Base-by-base conservation (phyloP, 805 yeast species). In the Lachancea sp. region DNA sequence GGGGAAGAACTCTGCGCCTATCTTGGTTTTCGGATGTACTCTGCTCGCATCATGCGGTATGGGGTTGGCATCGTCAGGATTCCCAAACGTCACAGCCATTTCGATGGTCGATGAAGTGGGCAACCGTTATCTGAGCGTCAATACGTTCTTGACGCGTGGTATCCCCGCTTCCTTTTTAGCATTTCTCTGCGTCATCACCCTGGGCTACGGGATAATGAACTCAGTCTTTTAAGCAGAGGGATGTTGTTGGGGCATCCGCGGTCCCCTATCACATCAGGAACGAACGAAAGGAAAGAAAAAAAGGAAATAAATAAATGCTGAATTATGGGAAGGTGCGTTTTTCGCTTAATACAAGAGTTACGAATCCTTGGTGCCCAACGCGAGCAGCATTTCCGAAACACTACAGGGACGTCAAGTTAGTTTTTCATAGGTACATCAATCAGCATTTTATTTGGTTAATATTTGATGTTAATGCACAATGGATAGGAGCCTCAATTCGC, bases 81-180 rank as follows among this genome's bases (percentile, higher is more conserved):
- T 93, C 74, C 99, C 99, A n/a, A 91, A 93, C 59, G 96, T 93
- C 31, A 90, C 98, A 0, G 99, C 98, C 0, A 87, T 93, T 49
- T 87, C 97, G 50, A 82, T 87, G 83, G 78, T 90, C 2, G 96
- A 91, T 61, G 93, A 85, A 50, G 76, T 88, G 40, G 97, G 97
- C n/a, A 78, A 80, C 41, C 86, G 95, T 22, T 91, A 90, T 59
- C 69, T 91, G 54, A 80, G 82, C 9, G 96, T 89, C 30, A 70
- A 75, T 22, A 83, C 85, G 3, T 93, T 91, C 60, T 85, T 91
- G 44, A 82, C 85, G 4, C 77, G 95, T 53, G 99, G 99, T 65
- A 87, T 90, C 5, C 96, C 96, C 2, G 77, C 91, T 16, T 83
- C 95, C 2, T 49, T 93, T 4, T 66, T 89, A 42, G 86, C 87